Conservation (phyloP, 371 early-diverging fungal genomes). For the Dentiscutata heterogama region DNA sequence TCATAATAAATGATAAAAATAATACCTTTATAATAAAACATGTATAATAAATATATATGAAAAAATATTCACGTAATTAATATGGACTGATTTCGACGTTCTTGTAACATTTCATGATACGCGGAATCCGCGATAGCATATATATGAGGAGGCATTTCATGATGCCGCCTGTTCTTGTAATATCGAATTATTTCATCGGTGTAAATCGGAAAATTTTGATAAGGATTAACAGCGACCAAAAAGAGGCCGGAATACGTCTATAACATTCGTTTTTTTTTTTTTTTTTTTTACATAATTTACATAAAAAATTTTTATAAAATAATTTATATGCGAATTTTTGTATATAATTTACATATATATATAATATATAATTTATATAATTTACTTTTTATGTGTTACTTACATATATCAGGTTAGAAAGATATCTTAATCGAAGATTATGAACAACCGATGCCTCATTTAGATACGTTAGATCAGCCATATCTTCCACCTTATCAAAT, state of each 20-base stretch:
- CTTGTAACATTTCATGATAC: constrained; percentile 95
- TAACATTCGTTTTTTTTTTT: no score
- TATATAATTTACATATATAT: no score
- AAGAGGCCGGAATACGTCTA: constrained; percentile 99
- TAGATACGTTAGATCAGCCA: constrained; percentile 97
- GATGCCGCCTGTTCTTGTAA: constrained; percentile 89
- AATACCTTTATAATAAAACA: no score
- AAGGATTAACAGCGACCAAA: constrained; percentile 99
- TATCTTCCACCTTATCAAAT: constrained; percentile 98
- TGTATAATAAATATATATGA: no score
- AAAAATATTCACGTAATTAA: constrained; percentile 88
- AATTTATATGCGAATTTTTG: no score
- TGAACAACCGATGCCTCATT: constrained; percentile 99
- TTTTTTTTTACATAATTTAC: background rate
- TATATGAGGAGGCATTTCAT: constrained; percentile 96
- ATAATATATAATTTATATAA: no score
- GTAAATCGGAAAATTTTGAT: constrained; percentile 94
- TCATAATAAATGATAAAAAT: background rate
- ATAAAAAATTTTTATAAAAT: background rate
- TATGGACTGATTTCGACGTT: constrained; percentile 97
- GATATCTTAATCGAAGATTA: constrained; percentile 94
- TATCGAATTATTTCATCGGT: constrained; percentile 80
- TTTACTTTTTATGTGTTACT: constrained; percentile 49
- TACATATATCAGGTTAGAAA: constrained; percentile 93
- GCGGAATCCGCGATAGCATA: constrained; percentile 97